Percentiles rank a stretch among this genome's conserved stretches.
Evolutionary conservation across 805 yeast species (phyloP).

Genomic region (Schizosaccharomyces osmophilus): DNA sequence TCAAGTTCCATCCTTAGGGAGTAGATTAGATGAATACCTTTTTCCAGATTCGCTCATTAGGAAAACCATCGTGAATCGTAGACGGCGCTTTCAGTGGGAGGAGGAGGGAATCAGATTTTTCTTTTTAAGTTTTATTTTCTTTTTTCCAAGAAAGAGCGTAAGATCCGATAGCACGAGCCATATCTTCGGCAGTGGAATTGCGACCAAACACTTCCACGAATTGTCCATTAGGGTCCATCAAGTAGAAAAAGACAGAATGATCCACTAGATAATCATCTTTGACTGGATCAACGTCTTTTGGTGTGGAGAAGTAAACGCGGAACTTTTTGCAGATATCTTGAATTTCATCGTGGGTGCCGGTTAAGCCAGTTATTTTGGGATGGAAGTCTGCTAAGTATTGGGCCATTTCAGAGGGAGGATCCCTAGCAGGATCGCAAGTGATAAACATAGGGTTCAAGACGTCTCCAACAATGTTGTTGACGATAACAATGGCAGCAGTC

Average conservation of each 20-base stretch:
- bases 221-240: conserved; percentile 96
- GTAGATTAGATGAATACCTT: too few relatives aligned
- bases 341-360: conserved; percentile 71
- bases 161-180: conserved; percentile 18
- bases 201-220: conserved; percentile 87
- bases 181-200: conserved; percentile 57
- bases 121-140: too few relatives aligned
- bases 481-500: conserved; percentile 17
- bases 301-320: conserved; percentile 93
- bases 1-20: too few relatives aligned
- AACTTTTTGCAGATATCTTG: conserved; percentile 68
- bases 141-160: not conserved
- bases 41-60: too few relatives aligned
- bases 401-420: conserved; percentile 60
- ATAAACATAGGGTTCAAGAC: conserved; percentile 42
- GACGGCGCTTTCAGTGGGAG: too few relatives aligned
- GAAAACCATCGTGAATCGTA: too few relatives aligned
- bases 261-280: conserved; percentile 94
- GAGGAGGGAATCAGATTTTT: too few relatives aligned
- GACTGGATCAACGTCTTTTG: conserved; percentile 59
- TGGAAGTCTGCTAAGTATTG: conserved; percentile 76
- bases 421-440: conserved; percentile 94
- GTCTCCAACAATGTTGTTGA: not conserved
- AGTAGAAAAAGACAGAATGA: conserved; percentile 86
- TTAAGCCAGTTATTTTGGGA: conserved; percentile 65